These are phyloP conservation scores for Fusarium begoniae DNA, from an alignment of 2,329 filamentous ascomycete genomes.

Conservation along the genomic window DNA sequence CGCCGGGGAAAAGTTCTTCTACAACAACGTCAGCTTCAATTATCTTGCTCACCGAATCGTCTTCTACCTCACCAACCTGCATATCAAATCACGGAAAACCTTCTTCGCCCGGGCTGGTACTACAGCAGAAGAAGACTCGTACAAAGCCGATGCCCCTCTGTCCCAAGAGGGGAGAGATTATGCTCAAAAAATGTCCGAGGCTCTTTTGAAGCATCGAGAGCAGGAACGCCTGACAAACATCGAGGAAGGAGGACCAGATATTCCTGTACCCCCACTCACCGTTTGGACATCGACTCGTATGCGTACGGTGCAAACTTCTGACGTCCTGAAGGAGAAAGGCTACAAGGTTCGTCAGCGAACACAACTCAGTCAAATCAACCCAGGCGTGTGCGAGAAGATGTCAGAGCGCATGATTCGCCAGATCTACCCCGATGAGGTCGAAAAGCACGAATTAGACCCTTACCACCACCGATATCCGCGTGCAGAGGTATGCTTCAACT, in stretches of 20 bases:
- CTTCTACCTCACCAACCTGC: conserved; percentile 96
- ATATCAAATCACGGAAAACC: conserved; percentile 93
- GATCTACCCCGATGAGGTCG: conserved; percentile 88
- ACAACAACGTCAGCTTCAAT: conserved; percentile 97
- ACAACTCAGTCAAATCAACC: conserved; percentile 97
- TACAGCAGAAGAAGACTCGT: conserved; percentile 87
- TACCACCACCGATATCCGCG: conserved; percentile 97
- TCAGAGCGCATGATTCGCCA: conserved; percentile 82
- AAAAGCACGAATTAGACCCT: conserved; percentile 91
- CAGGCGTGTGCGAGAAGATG: conserved; percentile 94
- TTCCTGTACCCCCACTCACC: conserved; percentile 79
- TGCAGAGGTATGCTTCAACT: conserved; percentile 73
- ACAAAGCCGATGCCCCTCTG: conserved; percentile 88
- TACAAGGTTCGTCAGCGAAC: conserved; percentile 91
- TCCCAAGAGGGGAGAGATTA: conserved; percentile 84
- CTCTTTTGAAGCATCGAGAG: conserved; percentile 83
- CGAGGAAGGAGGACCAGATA: conserved; percentile 71
- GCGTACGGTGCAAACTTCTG: conserved; percentile 88
- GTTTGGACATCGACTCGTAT: conserved; percentile 96
- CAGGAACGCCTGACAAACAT: conserved; percentile 77
- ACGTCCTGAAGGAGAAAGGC: conserved; percentile 79
- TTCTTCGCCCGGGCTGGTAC: conserved; percentile 92
- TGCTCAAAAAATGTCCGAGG: conserved; percentile 85
- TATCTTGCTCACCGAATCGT: conserved; percentile 97
- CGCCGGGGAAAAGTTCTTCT: conserved; percentile 88